These are phyloP conservation scores for Lentinula aciculospora DNA, from an alignment of 768 basidiomycete genomes.

Conservation along the genomic window DNA sequence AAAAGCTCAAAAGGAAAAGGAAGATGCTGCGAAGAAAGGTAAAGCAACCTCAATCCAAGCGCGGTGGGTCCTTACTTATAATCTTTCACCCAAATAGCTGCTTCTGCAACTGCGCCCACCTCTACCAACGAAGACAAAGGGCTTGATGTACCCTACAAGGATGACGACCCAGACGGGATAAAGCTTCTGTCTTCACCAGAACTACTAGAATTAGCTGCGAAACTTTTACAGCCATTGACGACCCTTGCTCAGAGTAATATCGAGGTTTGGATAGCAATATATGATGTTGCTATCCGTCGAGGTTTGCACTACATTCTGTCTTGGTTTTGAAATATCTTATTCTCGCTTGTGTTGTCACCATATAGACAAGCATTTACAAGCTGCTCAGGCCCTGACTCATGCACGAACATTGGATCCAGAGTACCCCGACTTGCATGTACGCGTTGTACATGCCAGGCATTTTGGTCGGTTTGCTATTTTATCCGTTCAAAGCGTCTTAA, in stretches of 20 bases:
- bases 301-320: slow-evolving; percentile 42
- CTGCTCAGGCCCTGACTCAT: slow-evolving; percentile 56
- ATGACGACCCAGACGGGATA: slow-evolving; percentile 81
- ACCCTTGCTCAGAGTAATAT: slow-evolving; percentile 45
- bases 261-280: slow-evolving; percentile 68
- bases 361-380: slow-evolving; percentile 77
- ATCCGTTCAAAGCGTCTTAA: neutral
- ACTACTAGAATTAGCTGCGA: slow-evolving; percentile 71
- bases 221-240: slow-evolving; percentile 60
- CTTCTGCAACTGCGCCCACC: slow-evolving; percentile 26
- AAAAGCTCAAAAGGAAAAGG: slow-evolving; percentile 62
- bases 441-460: slow-evolving; percentile 59
- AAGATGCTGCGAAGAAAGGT: slow-evolving; percentile 71
- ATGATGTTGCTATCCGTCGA: slow-evolving; percentile 78
- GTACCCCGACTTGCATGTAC: slow-evolving; percentile 65
- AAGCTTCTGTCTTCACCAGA: slow-evolving; percentile 60
- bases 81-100: neutral
- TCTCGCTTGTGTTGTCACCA: slow-evolving; percentile 3
- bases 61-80: neutral
- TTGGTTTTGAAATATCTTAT: neutral
- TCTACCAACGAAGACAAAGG: slow-evolving; percentile 63
- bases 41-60: slow-evolving; percentile 11
- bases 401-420: slow-evolving; percentile 49
- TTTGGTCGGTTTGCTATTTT: slow-evolving; percentile 32
- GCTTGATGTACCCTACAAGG: slow-evolving; percentile 53